These are phyloP conservation scores for Delonix regia DNA, from an alignment of 306 rosid species.

Conservation along the genomic window DNA sequence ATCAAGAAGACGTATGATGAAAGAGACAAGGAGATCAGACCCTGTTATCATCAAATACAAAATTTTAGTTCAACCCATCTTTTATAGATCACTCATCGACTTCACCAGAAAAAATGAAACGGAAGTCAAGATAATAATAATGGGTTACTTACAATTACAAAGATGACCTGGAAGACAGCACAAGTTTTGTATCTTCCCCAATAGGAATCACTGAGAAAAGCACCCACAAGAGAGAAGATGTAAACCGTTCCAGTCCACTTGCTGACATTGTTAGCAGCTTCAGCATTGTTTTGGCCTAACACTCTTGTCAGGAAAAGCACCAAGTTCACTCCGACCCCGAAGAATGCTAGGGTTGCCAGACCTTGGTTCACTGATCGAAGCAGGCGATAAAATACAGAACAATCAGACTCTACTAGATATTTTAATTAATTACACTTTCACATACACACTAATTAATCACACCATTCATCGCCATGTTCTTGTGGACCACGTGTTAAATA, in stretches of 20 bases:
- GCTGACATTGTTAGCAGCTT: conserved; percentile 91
- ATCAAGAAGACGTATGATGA: conserved; percentile 81
- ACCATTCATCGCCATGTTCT: neutral
- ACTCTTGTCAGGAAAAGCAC: conserved; percentile 89
- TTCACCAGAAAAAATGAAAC: neutral
- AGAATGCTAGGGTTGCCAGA: conserved; percentile 88
- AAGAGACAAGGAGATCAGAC: conserved; percentile 68
- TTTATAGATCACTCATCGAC: neutral
- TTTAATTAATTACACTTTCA: neutral
- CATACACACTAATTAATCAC: too few relatives aligned
- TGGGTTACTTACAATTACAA: conserved; percentile 70
- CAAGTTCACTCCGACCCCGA: conserved; percentile 93
- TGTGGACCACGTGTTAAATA: neutral
- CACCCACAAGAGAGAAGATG: conserved; percentile 96
- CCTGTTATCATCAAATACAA: conserved; percentile 54
- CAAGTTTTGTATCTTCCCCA: conserved; percentile 97
- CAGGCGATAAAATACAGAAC: conserved; percentile 31
- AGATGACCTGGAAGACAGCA: conserved; percentile 81
- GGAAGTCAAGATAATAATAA: neutral
- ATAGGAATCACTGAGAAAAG: conserved; percentile 92
- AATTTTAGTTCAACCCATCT: neutral
- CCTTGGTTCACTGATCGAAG: conserved; percentile 85
- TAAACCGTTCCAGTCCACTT: conserved; percentile 97
- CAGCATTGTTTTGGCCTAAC: conserved; percentile 78
- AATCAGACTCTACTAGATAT: neutral